Percentiles rank a stretch among this genome's conserved stretches.
These are phyloP conservation scores for Hypoxylon crocopeplum DNA, from an alignment of 495 filamentous ascomycete species.

Conservation along the genomic window DNA sequence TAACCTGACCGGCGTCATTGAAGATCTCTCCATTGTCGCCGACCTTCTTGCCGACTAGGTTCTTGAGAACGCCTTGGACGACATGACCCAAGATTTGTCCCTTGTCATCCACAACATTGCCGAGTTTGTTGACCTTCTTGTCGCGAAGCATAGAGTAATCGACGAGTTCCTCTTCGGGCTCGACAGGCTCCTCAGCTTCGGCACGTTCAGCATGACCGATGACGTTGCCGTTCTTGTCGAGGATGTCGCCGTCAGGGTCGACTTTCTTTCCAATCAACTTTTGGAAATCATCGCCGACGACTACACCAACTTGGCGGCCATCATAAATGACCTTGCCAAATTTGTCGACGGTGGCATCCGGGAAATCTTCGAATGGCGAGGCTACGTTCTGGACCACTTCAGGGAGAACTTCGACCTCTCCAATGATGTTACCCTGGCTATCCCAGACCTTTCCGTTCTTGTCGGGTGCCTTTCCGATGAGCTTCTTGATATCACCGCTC, in stretches of 20 bases:
- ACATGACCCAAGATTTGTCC: slow-evolving; percentile 74
- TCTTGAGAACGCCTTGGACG: slow-evolving; percentile 69
- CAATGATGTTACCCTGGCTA: slow-evolving; percentile 73
- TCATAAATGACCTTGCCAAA: slow-evolving; percentile 76
- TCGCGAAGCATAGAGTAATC: slow-evolving; percentile 72
- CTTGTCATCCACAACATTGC: slow-evolving; percentile 75
- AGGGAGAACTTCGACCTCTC: slow-evolving; percentile 75
- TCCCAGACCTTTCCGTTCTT: slow-evolving; percentile 78
- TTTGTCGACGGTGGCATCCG: slow-evolving; percentile 70
- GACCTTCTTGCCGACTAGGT: slow-evolving; percentile 71
- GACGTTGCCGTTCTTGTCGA: slow-evolving; percentile 66
- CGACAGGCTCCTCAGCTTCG: slow-evolving; percentile 53
- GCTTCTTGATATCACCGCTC: slow-evolving; percentile 70
- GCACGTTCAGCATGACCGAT: slow-evolving; percentile 63
- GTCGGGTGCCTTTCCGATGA: slow-evolving; percentile 72
- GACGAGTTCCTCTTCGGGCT: slow-evolving; percentile 47
- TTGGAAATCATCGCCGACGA: slow-evolving; percentile 71
- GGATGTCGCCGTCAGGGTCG: slow-evolving; percentile 68
- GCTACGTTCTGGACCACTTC: slow-evolving; percentile 66
- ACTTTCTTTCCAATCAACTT: slow-evolving; percentile 63
- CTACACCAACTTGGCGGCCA: slow-evolving; percentile 70
- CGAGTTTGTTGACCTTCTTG: slow-evolving; percentile 77
- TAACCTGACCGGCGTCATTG: slow-evolving; percentile 72
- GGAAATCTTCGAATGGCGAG: slow-evolving; percentile 77
- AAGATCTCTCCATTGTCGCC: slow-evolving; percentile 79